A percentile compares a stretch with the other conserved stretches of the same genome.
Conservation (phyloP, 352 stramenopile species). For the Phytopythium aichiense region DNA sequence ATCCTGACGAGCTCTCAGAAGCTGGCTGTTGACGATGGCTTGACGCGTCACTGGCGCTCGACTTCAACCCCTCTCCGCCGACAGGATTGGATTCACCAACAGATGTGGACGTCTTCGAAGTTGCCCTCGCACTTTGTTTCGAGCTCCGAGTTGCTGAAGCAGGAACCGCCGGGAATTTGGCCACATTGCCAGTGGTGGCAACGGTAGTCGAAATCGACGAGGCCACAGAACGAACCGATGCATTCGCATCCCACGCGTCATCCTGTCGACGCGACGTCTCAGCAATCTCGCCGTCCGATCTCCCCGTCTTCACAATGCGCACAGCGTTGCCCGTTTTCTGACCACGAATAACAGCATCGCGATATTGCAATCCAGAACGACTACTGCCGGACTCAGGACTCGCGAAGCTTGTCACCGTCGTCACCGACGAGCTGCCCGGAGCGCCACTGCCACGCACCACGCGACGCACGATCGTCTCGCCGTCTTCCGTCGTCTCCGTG, state of each 20-base stretch:
- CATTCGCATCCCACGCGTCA: not conserved
- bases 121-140: not conserved
- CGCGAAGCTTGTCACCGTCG: constrained; percentile 4
- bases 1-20: not conserved
- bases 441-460: constrained; percentile 5
- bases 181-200: not conserved
- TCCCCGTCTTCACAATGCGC: too few relatives aligned
- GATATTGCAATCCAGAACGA: not conserved
- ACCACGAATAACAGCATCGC: not conserved
- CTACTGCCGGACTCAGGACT: not conserved
- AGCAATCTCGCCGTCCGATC: too few relatives aligned
- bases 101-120: not conserved
- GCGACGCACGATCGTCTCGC: constrained; percentile 9
- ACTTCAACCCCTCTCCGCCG: not conserved
- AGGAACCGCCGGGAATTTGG: not conserved
- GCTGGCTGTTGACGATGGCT: not conserved
- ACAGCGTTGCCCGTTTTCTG: not conserved
- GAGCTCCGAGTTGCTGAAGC: not conserved
- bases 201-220: not conserved
- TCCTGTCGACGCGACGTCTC: not conserved
- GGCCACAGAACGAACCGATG: not conserved
- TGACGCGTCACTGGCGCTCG: not conserved
- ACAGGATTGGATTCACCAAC: not conserved
- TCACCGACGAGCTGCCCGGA: constrained; percentile 12
- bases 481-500: constrained; percentile 9